Evolutionary conservation across 805 yeast genomes (phyloP).

Genomic region (Kluyveromyces nonfermentans): DNA sequence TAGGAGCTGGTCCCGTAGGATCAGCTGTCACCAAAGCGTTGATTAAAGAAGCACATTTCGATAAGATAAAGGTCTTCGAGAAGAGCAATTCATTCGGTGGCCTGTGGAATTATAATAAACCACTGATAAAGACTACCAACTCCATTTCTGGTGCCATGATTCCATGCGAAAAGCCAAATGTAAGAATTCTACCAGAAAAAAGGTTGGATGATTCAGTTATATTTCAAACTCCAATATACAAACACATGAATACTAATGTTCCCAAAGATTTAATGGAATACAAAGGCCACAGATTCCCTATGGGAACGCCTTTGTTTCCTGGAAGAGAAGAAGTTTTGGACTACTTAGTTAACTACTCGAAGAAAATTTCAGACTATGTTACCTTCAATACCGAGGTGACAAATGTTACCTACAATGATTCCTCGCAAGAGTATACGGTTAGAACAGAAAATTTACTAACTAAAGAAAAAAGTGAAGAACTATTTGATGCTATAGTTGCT

Average conservation of each 20-base stretch:
- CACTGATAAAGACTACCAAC: conserved; percentile 5
- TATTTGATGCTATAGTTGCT: conserved; percentile 50
- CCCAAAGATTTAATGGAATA: conserved; percentile 57
- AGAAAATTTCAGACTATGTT: conserved; percentile 34
- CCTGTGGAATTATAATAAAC: conserved; percentile 53
- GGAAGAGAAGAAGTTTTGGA: conserved; percentile 45
- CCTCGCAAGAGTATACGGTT: conserved; percentile 36
- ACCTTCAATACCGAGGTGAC: conserved; percentile 41
- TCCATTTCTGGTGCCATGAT: conserved; percentile 13
- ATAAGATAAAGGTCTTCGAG: conserved; percentile 47
- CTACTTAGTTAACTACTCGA: conserved; percentile 47
- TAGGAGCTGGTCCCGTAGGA: conserved; percentile 72
- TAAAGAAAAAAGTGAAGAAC: conserved; percentile 15
- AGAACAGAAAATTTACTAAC: conserved; percentile 27
- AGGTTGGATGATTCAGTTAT: conserved; percentile 21
- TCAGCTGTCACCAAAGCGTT: conserved; percentile 54
- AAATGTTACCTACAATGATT: conserved; percentile 24
- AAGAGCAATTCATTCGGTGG: conserved; percentile 53
- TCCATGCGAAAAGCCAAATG: conserved; percentile 26
- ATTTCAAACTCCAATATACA: conserved; percentile 49
- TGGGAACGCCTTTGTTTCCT: conserved; percentile 45
- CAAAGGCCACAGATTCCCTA: conserved; percentile 38
- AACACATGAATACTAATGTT: conserved; percentile 55
- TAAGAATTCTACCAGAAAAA: conserved; percentile 4
- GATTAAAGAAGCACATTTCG: conserved; percentile 37